Base-by-base conservation (phyloP, 768 basidiomycete species). In the Phanerochaete sordida region DNA sequence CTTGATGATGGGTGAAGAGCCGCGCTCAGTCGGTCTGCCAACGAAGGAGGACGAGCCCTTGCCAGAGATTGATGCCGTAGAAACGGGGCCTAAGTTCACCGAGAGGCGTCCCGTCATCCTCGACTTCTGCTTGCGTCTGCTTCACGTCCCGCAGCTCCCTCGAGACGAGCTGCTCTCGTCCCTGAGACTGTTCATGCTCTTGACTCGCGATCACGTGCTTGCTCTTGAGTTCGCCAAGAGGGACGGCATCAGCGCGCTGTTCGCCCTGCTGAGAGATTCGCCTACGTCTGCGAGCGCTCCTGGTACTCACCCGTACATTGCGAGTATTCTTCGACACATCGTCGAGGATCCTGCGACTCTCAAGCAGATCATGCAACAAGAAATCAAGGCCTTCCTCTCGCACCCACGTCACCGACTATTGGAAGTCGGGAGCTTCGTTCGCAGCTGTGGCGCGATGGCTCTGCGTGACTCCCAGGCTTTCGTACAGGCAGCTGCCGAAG, bases 301-400 rank as follows among this genome's bases (percentile, higher is more conserved):
- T 28, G 87, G 89, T 21, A 88, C 87, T 63, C 92, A 93, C 48
- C 86, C 90, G 0, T 93, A 94, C 71, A 83, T 94, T 56, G 86
- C 87, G 44, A 90, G 89, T 67, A 90, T 98, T 62, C 77, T 98
- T n/a, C 88, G 97, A 7, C 97, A 99, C 69, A 75, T 93, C 55
- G 84, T 95, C 51, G 97, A 99, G 73, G 92, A 95, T 63, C 67
- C 79, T 1, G 69, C 75, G 2, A 81, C 80, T 8, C 70, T 98
- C 45, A 81, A 84, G 58, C 77, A 76, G 11, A 79, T 92, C 65
- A 95, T 99, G 85, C 83, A 83, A 24, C 86, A 90, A 63, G 89
- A 93, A 60, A 81, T 98, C 68, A 89, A 85, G 65, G 83, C 87
- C 1, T 94, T 89, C 76, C 87, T 97, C 66, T 74, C 81, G 3